Percentiles rank a stretch among this genome's conserved stretches.
phyloP scores from a whole-genome alignment of 2,329 filamentous ascomycete genomes.

The Fusarium agapanthi region DNA sequence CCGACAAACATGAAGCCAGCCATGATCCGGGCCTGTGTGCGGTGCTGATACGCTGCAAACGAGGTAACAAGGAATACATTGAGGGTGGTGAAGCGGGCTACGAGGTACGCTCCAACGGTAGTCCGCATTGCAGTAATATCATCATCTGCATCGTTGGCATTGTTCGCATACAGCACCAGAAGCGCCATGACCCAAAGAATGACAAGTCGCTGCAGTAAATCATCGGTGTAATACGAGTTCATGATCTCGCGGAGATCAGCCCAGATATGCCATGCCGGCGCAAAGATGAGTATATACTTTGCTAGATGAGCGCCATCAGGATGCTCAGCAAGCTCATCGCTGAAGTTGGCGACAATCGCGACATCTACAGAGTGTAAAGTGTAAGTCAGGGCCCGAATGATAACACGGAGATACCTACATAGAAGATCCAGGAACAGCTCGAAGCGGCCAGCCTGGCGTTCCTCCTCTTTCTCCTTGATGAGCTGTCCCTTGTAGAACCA shows the following conservation, averaged over 20 bases:
- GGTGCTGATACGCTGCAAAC: constrained; percentile 58
- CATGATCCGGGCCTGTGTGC: constrained; percentile 55
- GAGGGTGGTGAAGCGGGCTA: constrained; percentile 53
- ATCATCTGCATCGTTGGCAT: constrained; percentile 54
- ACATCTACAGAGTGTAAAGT: constrained; percentile 44
- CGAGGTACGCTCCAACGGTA: constrained; percentile 56
- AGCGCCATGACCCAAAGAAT: constrained; percentile 62
- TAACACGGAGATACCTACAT: constrained; percentile 42
- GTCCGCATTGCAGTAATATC: constrained; percentile 56
- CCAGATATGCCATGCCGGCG: constrained; percentile 61
- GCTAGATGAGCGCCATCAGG: constrained; percentile 54
- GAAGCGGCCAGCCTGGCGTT: constrained; percentile 56
- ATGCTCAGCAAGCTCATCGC: constrained; percentile 57
- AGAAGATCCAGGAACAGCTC: constrained; percentile 60
- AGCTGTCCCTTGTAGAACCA: constrained; percentile 56
- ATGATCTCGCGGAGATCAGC: constrained; percentile 59
- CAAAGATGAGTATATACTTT: constrained; percentile 59
- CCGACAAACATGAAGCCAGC: constrained; percentile 52
- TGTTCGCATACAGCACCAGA: constrained; percentile 58
- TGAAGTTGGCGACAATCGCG: constrained; percentile 60
- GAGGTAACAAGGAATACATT: constrained; percentile 54
- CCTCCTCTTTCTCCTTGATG: constrained; percentile 53
- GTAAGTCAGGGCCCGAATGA: neutral
- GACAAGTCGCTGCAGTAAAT: constrained; percentile 55
- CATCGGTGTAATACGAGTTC: constrained; percentile 63